Base-by-base conservation (phyloP, 495 filamentous ascomycete genomes). In the Podospora tetraspora region DNA sequence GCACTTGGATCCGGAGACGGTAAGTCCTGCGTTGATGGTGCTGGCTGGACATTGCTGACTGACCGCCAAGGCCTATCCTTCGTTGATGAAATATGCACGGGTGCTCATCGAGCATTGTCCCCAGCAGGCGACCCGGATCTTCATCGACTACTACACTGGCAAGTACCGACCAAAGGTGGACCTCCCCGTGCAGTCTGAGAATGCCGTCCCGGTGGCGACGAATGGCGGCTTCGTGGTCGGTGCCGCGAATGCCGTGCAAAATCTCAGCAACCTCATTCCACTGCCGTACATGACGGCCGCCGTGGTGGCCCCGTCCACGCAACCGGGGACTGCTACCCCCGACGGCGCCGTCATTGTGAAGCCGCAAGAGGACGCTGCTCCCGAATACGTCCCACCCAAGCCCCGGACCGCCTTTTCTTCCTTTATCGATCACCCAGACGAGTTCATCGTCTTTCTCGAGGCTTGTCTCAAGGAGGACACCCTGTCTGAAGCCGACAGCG, bases 351-450 rank as follows among this genome's bases (percentile, higher is more conserved):
- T 76, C 19, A 59, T 72, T 32, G 21, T 74, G 63, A 78, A 75
- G 11, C 57, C 73, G 23, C 79, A 79, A 34, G 71, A 74, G n/a
- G 60, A 71, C 29, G 30, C 75, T 0, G 68, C 76, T 4, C 74
- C 78, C n/a, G 76, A 74, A 66, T 93, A 92, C 76, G 87, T 79
- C 12, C 82, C 88, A 3, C 94, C 96, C 0, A 91, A 89, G 71
- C 94, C 96, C 7, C 83, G 96, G 63, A 94, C 91, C 1, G 96
- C 95, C 2, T 99, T 99, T 78, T 97, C 95, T 8, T 93, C 92
- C 0, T 99, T 98, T 76, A 94, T 98, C 61, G 94, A 97, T 73
- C 93, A 97, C 72, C 88, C 95, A 0, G 85, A 90, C 65, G 87
- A 97, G 71, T 97, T 99, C 74, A 91, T 97, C 63, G 81, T 87